Conservation (phyloP, 805 yeast species). For the Metschnikowia aberdeeniae region DNA sequence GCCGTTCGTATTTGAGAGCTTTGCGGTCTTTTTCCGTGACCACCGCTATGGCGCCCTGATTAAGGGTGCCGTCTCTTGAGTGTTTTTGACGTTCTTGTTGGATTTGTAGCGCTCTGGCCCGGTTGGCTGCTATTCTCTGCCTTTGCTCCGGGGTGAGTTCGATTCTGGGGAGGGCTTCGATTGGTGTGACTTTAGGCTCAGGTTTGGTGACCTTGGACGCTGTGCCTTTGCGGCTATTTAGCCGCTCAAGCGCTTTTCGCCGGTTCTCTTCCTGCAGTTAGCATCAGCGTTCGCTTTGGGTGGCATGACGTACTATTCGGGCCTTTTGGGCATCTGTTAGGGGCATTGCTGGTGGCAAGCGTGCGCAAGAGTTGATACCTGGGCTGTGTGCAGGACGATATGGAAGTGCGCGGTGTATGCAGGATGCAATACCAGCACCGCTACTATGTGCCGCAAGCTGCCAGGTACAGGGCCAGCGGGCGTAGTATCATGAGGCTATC, state of each 20-base stretch:
- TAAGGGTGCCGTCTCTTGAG: conserved; percentile 11
- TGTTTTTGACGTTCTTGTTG: conserved; percentile 27
- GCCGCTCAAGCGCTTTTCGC: conserved; percentile 54
- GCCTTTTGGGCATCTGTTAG: conserved; percentile 33
- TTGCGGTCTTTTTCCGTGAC: conserved; percentile 14
- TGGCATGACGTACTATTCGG: conserved; percentile 31
- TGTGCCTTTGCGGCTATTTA: conserved; percentile 26
- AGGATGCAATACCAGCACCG: too few relatives aligned
- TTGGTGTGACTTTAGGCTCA: background rate
- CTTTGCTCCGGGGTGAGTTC: conserved; percentile 48
- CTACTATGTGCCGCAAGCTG: too few relatives aligned
- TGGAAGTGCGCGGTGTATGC: too few relatives aligned
- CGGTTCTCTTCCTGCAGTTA: conserved; percentile 57
- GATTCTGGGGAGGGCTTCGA: conserved; percentile 20
- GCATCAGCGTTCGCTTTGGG: background rate
- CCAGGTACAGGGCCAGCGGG: too few relatives aligned
- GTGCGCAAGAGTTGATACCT: too few relatives aligned
- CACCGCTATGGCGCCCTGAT: conserved; percentile 9
- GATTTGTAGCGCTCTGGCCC: conserved; percentile 50
- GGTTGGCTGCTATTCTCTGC: conserved; percentile 47
- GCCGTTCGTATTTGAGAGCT: conserved; percentile 19
- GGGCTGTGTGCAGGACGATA: too few relatives aligned
- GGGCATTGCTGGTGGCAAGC: conserved; percentile 7
- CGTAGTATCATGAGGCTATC: too few relatives aligned
- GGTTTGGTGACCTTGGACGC: conserved; percentile 4